Evolutionary conservation across 2,329 filamentous ascomycete species (phyloP).

Genomic region (Diaporthe aspalathi): DNA sequence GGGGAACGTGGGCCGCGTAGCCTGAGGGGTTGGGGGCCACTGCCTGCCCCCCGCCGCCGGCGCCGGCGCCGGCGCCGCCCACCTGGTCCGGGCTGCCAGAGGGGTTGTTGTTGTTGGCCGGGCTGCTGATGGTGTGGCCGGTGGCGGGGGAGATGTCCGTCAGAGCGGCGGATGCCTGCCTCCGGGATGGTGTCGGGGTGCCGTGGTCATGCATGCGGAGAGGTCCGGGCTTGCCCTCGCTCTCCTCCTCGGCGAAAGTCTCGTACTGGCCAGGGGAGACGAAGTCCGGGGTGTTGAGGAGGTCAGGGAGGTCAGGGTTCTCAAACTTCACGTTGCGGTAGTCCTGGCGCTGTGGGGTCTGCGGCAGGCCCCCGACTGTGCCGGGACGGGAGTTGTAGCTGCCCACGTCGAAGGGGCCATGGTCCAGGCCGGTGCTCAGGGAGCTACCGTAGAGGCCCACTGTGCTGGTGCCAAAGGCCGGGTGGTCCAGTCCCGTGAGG

Average conservation of each 20-base stretch:
- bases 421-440: background rate
- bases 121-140: background rate
- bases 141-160: background rate
- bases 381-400: background rate
- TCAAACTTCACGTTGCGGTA: slow-evolving; percentile 3
- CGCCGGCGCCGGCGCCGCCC: background rate
- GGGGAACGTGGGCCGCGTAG: background rate
- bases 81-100: background rate
- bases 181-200: background rate
- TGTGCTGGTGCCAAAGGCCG: background rate
- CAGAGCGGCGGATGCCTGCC: background rate
- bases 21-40: too few relatives aligned
- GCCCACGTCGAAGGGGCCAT: background rate
- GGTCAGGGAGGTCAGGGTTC: background rate
- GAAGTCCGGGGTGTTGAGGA: background rate
- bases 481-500: background rate
- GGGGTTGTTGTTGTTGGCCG: background rate
- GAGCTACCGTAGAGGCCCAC: background rate
- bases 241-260: background rate
- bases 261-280: background rate
- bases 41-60: background rate
- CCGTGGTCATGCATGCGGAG: background rate
- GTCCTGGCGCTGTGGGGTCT: background rate
- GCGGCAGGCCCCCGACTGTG: background rate
- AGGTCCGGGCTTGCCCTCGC: background rate